Evolutionary conservation across 345 rosid species (phyloP), one percentile per base, ranked within the genome.

Genomic region (Rhodamnia rubescens): DNA sequence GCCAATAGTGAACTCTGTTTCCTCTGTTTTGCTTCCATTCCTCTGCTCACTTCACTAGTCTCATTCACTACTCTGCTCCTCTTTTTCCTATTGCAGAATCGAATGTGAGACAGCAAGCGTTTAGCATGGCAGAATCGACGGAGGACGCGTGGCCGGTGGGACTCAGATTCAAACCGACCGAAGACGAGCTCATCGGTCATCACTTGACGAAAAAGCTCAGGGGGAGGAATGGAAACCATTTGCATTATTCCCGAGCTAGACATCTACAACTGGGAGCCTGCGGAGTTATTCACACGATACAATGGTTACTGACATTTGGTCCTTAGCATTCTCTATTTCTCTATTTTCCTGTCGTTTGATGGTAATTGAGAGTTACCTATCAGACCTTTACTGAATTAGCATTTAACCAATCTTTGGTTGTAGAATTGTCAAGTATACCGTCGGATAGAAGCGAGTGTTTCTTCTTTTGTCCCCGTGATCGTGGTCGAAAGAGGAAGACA

Each of bases 201-300:
- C 83, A 85, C 69, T 22, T 85, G 47, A 55, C 4, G 18, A 53
- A 59, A 32, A 85, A 75, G 86, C 40, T 85, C 12, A 55, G n/a
- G 21, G 21, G 50, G 58, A 27, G 42, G 36, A 13, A 20, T 8
- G 24, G 86, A 85, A 32, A 44, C 80, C 26, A 32, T 26, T 18
- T 75, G 55, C 82, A 7, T 78, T 15, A 85, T 85, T 36, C 86
- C 86, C 5, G 86, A 85, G 86, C 24, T 53, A n/a, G 26, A 78
- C 53, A 75, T 74, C 74, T 85, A 85, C 83, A 47, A 54, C 16
- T 51, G 22, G 18, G 40, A 54, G 42, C 86, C 86, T 32, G 50
- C 11, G 74, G 83, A 85, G 78, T 64, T 85, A 10, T 52, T 85
- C 22, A n/a, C n/a, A 40, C 44, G 44, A 36, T 85, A 51, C 52